Evolutionary conservation across 495 filamentous ascomycete species (phyloP).

Genomic region (Clohesyomyces aquaticus): DNA sequence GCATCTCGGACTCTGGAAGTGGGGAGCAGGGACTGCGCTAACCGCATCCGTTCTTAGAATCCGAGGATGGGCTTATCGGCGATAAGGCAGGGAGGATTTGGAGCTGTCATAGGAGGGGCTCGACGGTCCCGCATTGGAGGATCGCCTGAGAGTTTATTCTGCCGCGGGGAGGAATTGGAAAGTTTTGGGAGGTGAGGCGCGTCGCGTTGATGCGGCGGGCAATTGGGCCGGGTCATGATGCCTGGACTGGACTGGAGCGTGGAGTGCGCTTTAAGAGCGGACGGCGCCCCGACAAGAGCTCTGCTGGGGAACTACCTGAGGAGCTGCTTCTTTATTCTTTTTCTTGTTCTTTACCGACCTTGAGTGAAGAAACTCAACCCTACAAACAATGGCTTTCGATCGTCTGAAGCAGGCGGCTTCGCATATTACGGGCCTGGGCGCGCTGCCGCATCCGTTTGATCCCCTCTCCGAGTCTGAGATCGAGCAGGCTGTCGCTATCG

Average conservation of each 20-base stretch:
- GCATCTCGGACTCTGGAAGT: neutral
- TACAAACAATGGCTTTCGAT: constrained; percentile 63
- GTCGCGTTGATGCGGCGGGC: too few species aligned
- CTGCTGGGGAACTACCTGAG: neutral
- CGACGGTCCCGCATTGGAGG: neutral
- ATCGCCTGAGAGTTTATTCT: constrained; percentile 11
- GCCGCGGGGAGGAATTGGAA: constrained; percentile 5
- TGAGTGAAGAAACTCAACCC: too few species aligned
- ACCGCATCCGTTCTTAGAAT: constrained; percentile 21
- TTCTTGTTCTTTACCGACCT: neutral
- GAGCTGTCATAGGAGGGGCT: constrained; percentile 12
- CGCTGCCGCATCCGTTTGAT: constrained; percentile 78
- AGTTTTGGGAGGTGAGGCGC: constrained; percentile 1
- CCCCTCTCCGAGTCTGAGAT: constrained; percentile 81
- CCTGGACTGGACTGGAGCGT: too few species aligned
- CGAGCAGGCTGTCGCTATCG: constrained; percentile 67
- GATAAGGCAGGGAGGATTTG: constrained; percentile 15
- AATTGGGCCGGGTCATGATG: too few species aligned
- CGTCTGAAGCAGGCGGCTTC: constrained; percentile 69
- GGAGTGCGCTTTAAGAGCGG: too few species aligned
- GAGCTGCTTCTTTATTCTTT: constrained; percentile 12
- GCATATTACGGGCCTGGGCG: constrained; percentile 61
- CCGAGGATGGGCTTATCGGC: constrained; percentile 28
- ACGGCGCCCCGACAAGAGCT: too few species aligned
- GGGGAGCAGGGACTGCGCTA: constrained; percentile 21